Evolutionary conservation across 176 grass and related monocot species (phyloP).

Genomic region (Lolium perenne): DNA sequence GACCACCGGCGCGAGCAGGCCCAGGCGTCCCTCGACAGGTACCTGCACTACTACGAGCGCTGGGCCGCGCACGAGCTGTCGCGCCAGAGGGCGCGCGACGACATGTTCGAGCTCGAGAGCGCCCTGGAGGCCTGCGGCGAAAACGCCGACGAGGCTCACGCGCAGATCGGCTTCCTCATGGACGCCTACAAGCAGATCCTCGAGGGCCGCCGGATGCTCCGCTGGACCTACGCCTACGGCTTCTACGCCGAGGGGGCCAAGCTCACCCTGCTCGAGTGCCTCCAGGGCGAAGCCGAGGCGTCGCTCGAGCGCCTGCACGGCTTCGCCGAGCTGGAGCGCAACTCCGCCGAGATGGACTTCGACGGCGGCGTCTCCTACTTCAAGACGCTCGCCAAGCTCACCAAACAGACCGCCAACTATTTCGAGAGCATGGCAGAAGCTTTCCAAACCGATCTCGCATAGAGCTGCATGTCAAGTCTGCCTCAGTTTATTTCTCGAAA

Average conservation of each 20-base stretch:
- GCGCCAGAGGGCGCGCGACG: background rate
- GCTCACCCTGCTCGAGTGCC: background rate
- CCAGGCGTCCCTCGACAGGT: conserved; percentile 41
- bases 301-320: conserved; percentile 6
- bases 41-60: conserved; percentile 54
- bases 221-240: conserved; percentile 37
- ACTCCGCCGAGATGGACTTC: background rate
- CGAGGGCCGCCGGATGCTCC: conserved; percentile 29
- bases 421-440: background rate
- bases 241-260: background rate
- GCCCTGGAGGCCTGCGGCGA: background rate
- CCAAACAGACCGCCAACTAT: background rate
- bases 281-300: conserved; percentile 8
- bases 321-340: background rate
- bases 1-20: background rate
- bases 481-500: background rate
- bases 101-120: background rate
- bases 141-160: background rate
- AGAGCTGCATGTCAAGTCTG: background rate
- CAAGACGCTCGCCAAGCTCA: background rate
- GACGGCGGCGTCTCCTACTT: background rate
- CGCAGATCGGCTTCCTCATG: background rate
- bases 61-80: conserved; percentile 36
- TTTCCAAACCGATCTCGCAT: background rate
- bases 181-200: conserved; percentile 37